Percentiles rank a stretch among this genome's conserved stretches.
phyloP scores from a whole-genome alignment of 768 basidiomycete species.

The Collybiopsis confluens region DNA sequence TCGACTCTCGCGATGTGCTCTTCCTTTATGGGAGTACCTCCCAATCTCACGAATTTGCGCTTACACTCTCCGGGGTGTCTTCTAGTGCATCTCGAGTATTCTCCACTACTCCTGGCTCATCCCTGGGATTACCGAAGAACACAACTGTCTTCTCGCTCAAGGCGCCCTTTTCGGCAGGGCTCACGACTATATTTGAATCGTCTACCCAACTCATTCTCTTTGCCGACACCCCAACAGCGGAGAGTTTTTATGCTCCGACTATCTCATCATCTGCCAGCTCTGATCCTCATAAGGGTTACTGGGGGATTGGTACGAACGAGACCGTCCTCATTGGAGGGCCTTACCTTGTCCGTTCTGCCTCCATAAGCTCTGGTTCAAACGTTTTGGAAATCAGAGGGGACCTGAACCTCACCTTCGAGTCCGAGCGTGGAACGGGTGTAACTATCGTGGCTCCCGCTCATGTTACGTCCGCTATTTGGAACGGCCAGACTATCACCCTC shows the following conservation, averaged over 20 bases:
- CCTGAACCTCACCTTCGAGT: constrained; percentile 22
- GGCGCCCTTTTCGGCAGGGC: constrained; percentile 30
- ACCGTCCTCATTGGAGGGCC: constrained; percentile 43
- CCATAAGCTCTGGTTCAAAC: constrained; percentile 17
- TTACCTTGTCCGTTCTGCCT: constrained; percentile 38
- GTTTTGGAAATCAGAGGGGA: constrained; percentile 51
- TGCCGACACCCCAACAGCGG: constrained; percentile 42
- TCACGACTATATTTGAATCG: constrained; percentile 44
- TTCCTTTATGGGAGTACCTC: constrained; percentile 34
- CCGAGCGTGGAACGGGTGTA: constrained; percentile 26
- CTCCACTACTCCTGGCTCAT: constrained; percentile 22
- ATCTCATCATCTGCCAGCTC: constrained; percentile 27
- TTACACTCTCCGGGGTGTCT: constrained; percentile 25
- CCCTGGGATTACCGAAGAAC: constrained; percentile 13
- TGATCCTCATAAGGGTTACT: constrained; percentile 35
- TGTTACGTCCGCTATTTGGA: constrained; percentile 44
- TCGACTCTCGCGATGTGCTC: constrained; percentile 37
- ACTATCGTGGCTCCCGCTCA: constrained; percentile 41
- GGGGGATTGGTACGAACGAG: constrained; percentile 48
- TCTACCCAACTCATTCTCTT: constrained; percentile 37
- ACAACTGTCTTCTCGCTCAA: background rate
- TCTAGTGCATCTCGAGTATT: constrained; percentile 35
- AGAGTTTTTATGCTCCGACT: constrained; percentile 48
- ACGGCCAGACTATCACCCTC: constrained; percentile 32
- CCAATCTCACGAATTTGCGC: constrained; percentile 32